Evolutionary conservation across 2,329 filamentous ascomycete species (phyloP).

Genomic region (Phoma sp.): DNA sequence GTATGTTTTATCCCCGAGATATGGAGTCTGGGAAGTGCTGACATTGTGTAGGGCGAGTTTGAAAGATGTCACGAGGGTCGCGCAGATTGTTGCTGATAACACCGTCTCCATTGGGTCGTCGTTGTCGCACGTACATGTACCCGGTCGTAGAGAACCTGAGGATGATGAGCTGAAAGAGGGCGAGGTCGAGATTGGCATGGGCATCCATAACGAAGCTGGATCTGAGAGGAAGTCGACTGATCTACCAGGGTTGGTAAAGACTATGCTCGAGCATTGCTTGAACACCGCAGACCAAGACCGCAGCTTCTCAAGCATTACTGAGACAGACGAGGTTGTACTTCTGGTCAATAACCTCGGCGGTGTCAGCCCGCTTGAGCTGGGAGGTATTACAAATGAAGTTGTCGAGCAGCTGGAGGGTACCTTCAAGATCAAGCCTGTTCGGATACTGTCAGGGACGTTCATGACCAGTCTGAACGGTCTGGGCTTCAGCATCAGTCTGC

Average conservation of each 20-base stretch:
- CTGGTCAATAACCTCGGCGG: constrained; percentile 80
- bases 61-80: constrained; percentile 75
- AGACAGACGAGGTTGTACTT: constrained; percentile 69
- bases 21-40: constrained; percentile 5
- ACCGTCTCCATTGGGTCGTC: constrained; percentile 86
- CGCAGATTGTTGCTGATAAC: constrained; percentile 75
- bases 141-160: constrained; percentile 70
- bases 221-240: constrained; percentile 53
- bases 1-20: constrained; percentile 43
- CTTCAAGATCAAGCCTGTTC: constrained; percentile 67
- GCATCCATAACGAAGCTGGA: constrained; percentile 73
- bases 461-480: constrained; percentile 76
- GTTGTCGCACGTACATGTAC: constrained; percentile 91
- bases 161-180: constrained; percentile 66
- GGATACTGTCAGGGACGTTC: constrained; percentile 71
- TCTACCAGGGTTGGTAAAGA: constrained; percentile 56
- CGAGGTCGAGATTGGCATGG: constrained; percentile 75
- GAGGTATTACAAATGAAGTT: constrained; percentile 74
- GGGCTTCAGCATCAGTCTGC: constrained; percentile 73
- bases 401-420: constrained; percentile 65
- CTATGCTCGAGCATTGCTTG: constrained; percentile 71
- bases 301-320: constrained; percentile 70
- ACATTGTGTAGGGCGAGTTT: constrained; percentile 55
- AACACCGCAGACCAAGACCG: constrained; percentile 71
- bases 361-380: constrained; percentile 74